Evolutionary conservation across 805 yeast genomes (phyloP), one percentile per base, ranked within the genome.

Genomic region (Metschnikowia borealis): DNA sequence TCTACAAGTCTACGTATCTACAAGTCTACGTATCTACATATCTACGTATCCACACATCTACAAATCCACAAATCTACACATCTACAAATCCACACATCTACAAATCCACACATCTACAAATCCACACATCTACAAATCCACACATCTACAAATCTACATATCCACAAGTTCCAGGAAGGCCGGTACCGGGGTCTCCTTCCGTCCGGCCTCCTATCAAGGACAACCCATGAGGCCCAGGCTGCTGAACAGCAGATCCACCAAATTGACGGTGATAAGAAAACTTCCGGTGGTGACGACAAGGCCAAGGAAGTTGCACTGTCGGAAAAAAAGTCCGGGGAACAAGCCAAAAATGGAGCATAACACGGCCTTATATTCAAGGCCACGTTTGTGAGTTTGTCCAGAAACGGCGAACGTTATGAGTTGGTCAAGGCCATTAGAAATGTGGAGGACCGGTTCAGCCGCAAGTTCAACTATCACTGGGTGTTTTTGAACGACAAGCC

Each of bases 361-460:
- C 59, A 54, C 2, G 58, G 58, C 20, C 40, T 29, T 3, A 36
- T 57, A 17, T 46, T 42, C 18, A 50, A 49, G 36, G 60, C 58
- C 36, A 55, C 60, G 17, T 56, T 89, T 66, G 90, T 88, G 15
- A 78, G 92, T 0, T 74, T 88, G 59, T 94, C 91, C 11, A 77
- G 95, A 70, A 87, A 87, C 66, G 60, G 71, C n/a, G 96, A 88
- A 63, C 66, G 88, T 50, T 75, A 79, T 70, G 77, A 77, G 23
- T 68, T 88, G 47, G 69, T 81, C 41, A 79, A 73, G 32, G 82
- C 95, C 6, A 85, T 88, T 53, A 77, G 88, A 66, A 80, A 84
- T 44, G 79, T 91, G 48, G 97, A 92, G 70, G 97, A 90, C 67
- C 77, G 97, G 55, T 92, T 94, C 77, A 92, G 94, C 74, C 65